Percentiles rank a stretch among this genome's conserved stretches.
phyloP scores from a whole-genome alignment of 2,329 filamentous ascomycete genomes.

The Rutstroemia sp. region DNA sequence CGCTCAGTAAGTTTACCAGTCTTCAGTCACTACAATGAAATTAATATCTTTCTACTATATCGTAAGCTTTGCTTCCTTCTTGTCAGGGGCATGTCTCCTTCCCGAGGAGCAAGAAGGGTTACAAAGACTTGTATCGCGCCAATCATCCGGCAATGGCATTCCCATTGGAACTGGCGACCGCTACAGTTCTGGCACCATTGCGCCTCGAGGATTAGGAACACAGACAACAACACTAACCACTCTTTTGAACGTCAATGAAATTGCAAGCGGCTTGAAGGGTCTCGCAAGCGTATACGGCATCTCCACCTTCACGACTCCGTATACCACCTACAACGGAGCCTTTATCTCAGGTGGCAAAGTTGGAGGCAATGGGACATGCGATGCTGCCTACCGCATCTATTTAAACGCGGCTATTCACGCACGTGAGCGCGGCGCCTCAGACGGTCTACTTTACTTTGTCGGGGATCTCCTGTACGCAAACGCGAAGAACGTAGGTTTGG shows the following conservation, averaged over 20 bases:
- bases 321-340: conserved; percentile 36
- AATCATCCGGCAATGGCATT: conserved; percentile 19
- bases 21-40: conserved; percentile 14
- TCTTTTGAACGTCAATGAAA: conserved; percentile 37
- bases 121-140: conserved; percentile 10
- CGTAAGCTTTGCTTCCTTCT: conserved; percentile 12
- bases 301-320: conserved; percentile 34
- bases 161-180: conserved; percentile 38
- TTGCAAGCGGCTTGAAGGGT: conserved; percentile 35
- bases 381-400: conserved; percentile 40
- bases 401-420: conserved; percentile 49
- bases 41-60: conserved; percentile 14
- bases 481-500: conserved; percentile 40
- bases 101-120: conserved; percentile 30
- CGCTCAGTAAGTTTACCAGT: neutral
- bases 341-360: conserved; percentile 35
- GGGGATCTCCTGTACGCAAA: conserved; percentile 48
- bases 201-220: conserved; percentile 36
- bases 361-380: conserved; percentile 36
- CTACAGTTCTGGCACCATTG: conserved; percentile 33
- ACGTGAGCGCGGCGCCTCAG: conserved; percentile 49
- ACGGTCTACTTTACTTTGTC: conserved; percentile 50
- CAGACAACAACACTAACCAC: conserved; percentile 32
- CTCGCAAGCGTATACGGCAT: conserved; percentile 35
- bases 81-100: conserved; percentile 31